phyloP scores from a whole-genome alignment of 1,139 yeast species.

The Magnusiomyces sp. region DNA sequence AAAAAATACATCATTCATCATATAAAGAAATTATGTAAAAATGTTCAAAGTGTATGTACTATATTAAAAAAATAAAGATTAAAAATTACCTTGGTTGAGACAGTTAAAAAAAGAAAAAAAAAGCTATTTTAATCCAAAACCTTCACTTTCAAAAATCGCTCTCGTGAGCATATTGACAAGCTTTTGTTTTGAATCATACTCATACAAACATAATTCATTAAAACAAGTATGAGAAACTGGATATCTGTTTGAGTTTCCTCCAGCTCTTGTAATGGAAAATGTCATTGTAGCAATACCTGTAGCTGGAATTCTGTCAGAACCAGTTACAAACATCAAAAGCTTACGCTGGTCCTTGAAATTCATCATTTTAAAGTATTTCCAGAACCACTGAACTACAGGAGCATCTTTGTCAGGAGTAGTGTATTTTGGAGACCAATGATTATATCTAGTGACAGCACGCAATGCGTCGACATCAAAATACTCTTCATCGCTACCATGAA shows the following conservation, averaged over 20 bases:
- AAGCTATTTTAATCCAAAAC: constrained; percentile 64
- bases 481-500: constrained; percentile 67
- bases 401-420: constrained; percentile 32
- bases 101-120: not conserved
- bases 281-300: constrained; percentile 49
- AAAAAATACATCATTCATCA: too few relatives aligned
- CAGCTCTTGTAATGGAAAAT: constrained; percentile 32
- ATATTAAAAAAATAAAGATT: too few relatives aligned
- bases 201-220: constrained; percentile 73
- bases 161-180: constrained; percentile 46
- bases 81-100: too few relatives aligned
- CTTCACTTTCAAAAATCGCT: constrained; percentile 75
- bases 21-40: too few relatives aligned
- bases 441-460: constrained; percentile 63
- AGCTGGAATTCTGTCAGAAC: constrained; percentile 87
- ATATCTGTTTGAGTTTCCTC: constrained; percentile 45
- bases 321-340: constrained; percentile 71
- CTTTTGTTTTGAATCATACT: constrained; percentile 47
- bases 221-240: constrained; percentile 93
- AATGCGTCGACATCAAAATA: constrained; percentile 63
- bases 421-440: constrained; percentile 44
- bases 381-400: constrained; percentile 62
- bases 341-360: constrained; percentile 46
- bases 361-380: constrained; percentile 52
- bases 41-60: too few relatives aligned